Evolutionary conservation across 148 eudicot species (phyloP).

Genomic region (Selenicereus undatus): DNA sequence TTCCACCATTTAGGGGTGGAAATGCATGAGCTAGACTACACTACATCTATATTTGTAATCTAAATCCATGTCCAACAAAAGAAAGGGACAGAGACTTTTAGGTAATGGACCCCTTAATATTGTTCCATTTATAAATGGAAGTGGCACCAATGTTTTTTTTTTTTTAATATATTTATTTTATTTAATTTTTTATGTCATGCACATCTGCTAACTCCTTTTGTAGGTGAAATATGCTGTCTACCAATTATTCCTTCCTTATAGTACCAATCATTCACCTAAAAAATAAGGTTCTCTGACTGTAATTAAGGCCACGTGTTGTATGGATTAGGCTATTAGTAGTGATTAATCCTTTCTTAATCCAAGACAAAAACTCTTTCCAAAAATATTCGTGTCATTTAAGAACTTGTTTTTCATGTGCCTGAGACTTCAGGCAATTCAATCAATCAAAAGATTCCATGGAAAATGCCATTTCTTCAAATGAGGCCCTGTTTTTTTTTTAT

Average conservation of each 20-base stretch:
- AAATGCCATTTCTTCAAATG: conserved; percentile 13
- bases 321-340: conserved; percentile 33
- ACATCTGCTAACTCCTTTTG: conserved; percentile 27
- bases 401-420: conserved; percentile 25
- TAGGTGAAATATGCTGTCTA: conserved; percentile 34
- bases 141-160: conserved; percentile 18
- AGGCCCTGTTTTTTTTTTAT: no score
- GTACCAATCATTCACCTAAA: conserved; percentile 46
- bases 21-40: conserved; percentile 9
- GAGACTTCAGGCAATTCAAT: conserved; percentile 15
- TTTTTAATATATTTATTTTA: neutral
- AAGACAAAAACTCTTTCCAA: neutral
- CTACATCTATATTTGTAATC: conserved; percentile 15
- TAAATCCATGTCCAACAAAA: conserved; percentile 14
- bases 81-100: conserved; percentile 24
- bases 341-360: conserved; percentile 3
- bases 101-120: conserved; percentile 25
- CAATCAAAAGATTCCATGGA: conserved; percentile 18
- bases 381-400: neutral
- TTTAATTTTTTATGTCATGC: conserved; percentile 26
- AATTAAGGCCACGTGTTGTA: conserved; percentile 17
- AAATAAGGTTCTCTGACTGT: conserved; percentile 17
- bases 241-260: conserved; percentile 43
- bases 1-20: conserved; percentile 5
- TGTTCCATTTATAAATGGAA: conserved; percentile 22